A percentile compares a stretch with the other conserved stretches of the same genome.
Evolutionary conservation across 1,139 yeast genomes (phyloP).

Genomic region (Pichia sp.): DNA sequence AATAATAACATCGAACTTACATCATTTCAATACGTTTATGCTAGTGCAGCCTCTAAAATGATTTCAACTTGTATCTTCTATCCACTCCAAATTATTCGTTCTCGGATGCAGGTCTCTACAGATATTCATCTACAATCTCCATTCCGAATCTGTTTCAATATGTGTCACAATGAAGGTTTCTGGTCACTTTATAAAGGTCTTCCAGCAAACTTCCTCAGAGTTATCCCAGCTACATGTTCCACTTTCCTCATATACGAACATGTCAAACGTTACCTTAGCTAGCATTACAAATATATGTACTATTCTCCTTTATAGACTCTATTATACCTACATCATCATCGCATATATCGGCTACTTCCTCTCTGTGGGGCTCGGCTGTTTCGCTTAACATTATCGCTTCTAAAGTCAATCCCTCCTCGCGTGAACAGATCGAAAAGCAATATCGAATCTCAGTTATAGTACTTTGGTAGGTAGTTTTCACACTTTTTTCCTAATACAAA

Average conservation of each 20-base stretch:
- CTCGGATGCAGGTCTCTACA: slow-evolving; percentile 61
- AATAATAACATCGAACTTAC: slow-evolving; percentile 30
- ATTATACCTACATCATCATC: too few relatives aligned
- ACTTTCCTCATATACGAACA: slow-evolving; percentile 63
- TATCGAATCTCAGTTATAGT: too few relatives aligned
- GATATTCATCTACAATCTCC: slow-evolving; percentile 8
- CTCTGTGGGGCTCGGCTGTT: too few relatives aligned
- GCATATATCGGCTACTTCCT: too few relatives aligned
- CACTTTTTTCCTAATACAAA: too few relatives aligned
- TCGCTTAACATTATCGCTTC: too few relatives aligned
- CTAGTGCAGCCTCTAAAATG: slow-evolving; percentile 66
- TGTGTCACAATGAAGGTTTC: slow-evolving; percentile 42
- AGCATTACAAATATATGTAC: too few relatives aligned
- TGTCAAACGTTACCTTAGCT: slow-evolving; percentile 24
- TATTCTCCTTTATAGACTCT: too few relatives aligned
- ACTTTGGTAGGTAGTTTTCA: too few relatives aligned
- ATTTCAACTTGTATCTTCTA: slow-evolving; percentile 63
- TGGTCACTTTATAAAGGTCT: slow-evolving; percentile 76
- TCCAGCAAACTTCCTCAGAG: slow-evolving; percentile 55
- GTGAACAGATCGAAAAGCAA: too few relatives aligned
- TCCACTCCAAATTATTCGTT: slow-evolving; percentile 77
- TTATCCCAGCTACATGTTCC: slow-evolving; percentile 68
- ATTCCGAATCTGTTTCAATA: neutral
- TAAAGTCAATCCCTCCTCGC: too few relatives aligned
- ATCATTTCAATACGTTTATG: slow-evolving; percentile 49